Evolutionary conservation across 176 grass and related monocot species (phyloP).

Genomic region (Oryza glaberrima): DNA sequence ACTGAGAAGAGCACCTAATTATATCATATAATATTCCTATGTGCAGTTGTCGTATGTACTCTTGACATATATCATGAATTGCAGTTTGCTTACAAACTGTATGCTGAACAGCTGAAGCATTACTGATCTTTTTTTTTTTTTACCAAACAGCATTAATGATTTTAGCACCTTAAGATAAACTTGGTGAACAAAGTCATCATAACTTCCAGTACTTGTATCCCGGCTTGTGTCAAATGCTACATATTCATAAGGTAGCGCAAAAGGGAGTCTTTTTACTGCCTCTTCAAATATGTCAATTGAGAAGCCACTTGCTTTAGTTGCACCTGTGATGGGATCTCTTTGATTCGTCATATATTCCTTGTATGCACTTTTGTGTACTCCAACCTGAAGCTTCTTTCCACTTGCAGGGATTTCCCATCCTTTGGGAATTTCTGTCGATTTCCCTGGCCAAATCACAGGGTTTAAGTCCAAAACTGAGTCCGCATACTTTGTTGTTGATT

Average conservation of each 20-base stretch:
- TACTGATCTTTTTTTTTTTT: not conserved
- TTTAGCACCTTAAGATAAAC: conserved; percentile 42
- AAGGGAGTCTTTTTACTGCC: conserved; percentile 42
- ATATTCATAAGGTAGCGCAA: conserved; percentile 45
- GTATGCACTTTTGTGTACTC: conserved; percentile 22
- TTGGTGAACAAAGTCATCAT: conserved; percentile 46
- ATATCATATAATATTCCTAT: too few species aligned
- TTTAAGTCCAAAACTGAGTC: conserved; percentile 4
- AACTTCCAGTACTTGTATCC: conserved; percentile 10
- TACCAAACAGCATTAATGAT: not conserved
- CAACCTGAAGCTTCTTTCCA: conserved; percentile 45
- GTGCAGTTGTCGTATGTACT: too few species aligned
- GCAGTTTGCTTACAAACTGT: not conserved
- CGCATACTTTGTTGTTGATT: not conserved
- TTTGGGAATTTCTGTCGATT: conserved; percentile 25
- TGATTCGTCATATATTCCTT: conserved; percentile 25
- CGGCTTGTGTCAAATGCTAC: conserved; percentile 15
- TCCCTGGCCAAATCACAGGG: conserved; percentile 45
- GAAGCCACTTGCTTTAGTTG: conserved; percentile 16
- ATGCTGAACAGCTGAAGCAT: not conserved
- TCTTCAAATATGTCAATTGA: conserved; percentile 48
- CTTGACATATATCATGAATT: too few species aligned
- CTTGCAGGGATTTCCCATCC: conserved; percentile 42
- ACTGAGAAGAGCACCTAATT: too few species aligned
- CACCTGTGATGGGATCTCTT: conserved; percentile 32